Evolutionary conservation across 768 basidiomycete genomes (phyloP), one percentile per base, ranked within the genome.

Genomic region (Paxillus ammoniavirescens): DNA sequence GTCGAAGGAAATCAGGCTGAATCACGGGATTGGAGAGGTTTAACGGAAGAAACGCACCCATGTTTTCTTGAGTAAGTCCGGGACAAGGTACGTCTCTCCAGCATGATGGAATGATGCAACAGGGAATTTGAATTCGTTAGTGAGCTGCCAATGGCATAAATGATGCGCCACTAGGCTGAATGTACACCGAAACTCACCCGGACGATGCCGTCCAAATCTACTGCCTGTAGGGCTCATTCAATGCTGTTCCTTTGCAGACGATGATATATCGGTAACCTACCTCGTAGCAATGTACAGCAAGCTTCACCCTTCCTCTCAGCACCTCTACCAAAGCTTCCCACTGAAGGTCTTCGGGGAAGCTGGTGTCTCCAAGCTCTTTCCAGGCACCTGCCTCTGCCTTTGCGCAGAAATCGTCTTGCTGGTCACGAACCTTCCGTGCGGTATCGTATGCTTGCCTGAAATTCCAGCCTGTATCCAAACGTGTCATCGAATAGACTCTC

Each of bases 51-150:
- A 53, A 47, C 63, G 36, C 43, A 79, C 80, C 90, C 79, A 90
- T 43, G 82, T 79, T 60, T 78, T 76, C 68, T 87, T 90, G 56
- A 96, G 72, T 5, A 88, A 66, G 42, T 87, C 84, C 1, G 92
- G 89, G 18, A 93, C 86, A 10, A 93, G 80, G 62, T 88, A 94
- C 0, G 91, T 86, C 61, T 93, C 90, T 53, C 83, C 83, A 2
- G 91, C 91, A 56, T 86, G 83, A 61, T 92, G 91, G 65, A 92
- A 82, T 2, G 85, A 84, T 4, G 89, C 83, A 50, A 91, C 78
- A 6, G 83, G 81, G 66, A 91, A 91, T 60, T 86, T 78, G 78
- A 92, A 94, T 65, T 94, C 91, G 62, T 93, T 89, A 31, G 89
- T 82, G 35, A 92, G 76, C 81, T 90, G 56, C 17, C 36, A 6